These are phyloP conservation scores for Raffaelea ambrosiae DNA, from an alignment of 2,329 filamentous ascomycete species.

Conservation along the genomic window DNA sequence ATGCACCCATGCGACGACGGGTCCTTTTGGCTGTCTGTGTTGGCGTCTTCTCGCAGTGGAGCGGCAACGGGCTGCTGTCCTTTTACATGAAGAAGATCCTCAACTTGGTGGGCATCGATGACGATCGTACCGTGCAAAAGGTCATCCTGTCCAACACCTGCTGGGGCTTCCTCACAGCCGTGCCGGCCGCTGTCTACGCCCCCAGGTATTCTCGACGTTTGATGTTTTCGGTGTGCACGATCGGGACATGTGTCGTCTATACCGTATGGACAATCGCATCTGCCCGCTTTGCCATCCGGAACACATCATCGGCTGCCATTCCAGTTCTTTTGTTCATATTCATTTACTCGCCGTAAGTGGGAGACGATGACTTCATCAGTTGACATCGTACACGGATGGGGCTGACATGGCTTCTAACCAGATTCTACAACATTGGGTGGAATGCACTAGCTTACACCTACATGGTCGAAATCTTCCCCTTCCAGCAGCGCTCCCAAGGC, in stretches of 20 bases:
- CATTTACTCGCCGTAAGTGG: constrained; percentile 26
- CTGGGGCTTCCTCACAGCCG: constrained; percentile 23
- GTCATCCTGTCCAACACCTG: constrained; percentile 28
- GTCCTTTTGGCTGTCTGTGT: constrained; percentile 24
- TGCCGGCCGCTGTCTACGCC: constrained; percentile 9
- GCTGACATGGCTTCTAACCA: neutral
- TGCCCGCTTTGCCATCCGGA: constrained; percentile 26
- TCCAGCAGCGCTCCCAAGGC: constrained; percentile 36
- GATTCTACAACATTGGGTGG: constrained; percentile 28
- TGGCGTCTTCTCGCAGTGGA: constrained; percentile 32
- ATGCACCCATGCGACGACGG: constrained; percentile 24
- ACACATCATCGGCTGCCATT: constrained; percentile 22
- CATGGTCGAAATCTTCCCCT: constrained; percentile 21
- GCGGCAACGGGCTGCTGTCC: constrained; percentile 28
- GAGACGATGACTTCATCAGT: neutral
- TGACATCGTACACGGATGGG: neutral
- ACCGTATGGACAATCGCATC: constrained; percentile 26
- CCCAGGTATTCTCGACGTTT: constrained; percentile 12
- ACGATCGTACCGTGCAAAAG: constrained; percentile 26
- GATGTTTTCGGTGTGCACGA: constrained; percentile 30
- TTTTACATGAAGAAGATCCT: constrained; percentile 33
- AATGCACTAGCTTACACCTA: constrained; percentile 28
- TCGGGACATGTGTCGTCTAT: constrained; percentile 27
- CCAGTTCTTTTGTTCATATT: constrained; percentile 33
- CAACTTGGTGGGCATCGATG: constrained; percentile 28